Percentiles rank a stretch among this genome's conserved stretches.
Evolutionary conservation across 495 filamentous ascomycete species (phyloP).

Genomic region (Amniculicola lignicola): DNA sequence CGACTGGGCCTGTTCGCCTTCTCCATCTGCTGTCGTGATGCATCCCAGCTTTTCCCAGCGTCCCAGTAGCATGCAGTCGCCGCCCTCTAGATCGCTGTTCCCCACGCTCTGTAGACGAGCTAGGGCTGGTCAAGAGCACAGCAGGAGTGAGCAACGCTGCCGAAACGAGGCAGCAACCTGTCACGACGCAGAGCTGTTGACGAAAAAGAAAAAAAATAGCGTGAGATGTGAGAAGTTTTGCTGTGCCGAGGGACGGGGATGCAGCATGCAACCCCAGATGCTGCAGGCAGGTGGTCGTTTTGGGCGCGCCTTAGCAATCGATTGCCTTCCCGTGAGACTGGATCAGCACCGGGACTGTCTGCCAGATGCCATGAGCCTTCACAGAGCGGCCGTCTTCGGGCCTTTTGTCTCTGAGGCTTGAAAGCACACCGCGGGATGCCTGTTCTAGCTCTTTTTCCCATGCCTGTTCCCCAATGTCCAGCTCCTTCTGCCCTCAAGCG

Average conservation of each 20-base stretch:
- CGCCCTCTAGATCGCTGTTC: too few relatives aligned
- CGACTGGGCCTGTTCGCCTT: too few relatives aligned
- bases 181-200: background rate
- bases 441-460: background rate
- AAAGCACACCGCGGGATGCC: background rate
- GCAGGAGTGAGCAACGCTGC: background rate
- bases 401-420: background rate
- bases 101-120: too few relatives aligned
- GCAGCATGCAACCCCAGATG: background rate
- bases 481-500: too few relatives aligned
- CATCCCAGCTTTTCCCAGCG: background rate
- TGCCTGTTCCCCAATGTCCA: too few relatives aligned
- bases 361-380: constrained; percentile 4
- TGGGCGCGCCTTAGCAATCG: background rate
- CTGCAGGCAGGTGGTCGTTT: background rate
- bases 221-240: background rate
- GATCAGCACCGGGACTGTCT: background rate
- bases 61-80: too few relatives aligned
- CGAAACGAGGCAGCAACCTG: background rate
- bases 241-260: constrained; percentile 2
- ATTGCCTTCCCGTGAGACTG: constrained; percentile 9
- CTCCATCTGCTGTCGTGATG: too few relatives aligned
- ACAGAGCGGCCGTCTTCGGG: background rate
- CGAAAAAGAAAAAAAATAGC: constrained; percentile 3
- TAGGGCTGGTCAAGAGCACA: background rate